Evolutionary conservation across 768 basidiomycete genomes (phyloP).

Genomic region (Cystofilobasidium macerans): DNA sequence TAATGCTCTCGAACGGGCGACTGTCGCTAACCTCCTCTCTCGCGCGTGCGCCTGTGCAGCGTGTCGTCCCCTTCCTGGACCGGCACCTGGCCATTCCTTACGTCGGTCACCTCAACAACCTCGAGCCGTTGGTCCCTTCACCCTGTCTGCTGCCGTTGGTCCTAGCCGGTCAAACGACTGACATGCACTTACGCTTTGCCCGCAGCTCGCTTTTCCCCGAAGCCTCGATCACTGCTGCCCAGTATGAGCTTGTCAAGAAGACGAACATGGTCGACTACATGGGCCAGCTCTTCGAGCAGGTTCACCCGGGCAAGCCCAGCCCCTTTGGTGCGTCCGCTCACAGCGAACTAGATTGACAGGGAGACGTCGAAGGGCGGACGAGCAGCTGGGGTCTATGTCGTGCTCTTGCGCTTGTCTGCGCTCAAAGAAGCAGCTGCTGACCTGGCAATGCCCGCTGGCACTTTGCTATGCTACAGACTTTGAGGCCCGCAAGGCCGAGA

Average conservation of each 20-base stretch:
- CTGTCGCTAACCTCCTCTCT: too few species aligned
- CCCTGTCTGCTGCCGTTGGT: too few species aligned
- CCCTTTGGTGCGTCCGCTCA: slow-evolving; percentile 50
- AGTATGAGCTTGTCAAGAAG: slow-evolving; percentile 92
- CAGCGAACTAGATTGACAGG: not conserved
- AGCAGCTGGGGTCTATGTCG: not conserved
- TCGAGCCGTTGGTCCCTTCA: slow-evolving; percentile 36
- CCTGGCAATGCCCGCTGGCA: too few species aligned
- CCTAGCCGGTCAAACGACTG: too few species aligned
- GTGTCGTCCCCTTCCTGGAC: slow-evolving; percentile 82
- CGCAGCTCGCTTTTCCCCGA: slow-evolving; percentile 51
- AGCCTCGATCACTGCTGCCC: slow-evolving; percentile 71
- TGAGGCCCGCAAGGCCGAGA: slow-evolving; percentile 64
- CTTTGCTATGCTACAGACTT: slow-evolving; percentile 52
- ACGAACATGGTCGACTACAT: slow-evolving; percentile 99
- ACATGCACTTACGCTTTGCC: not conserved
- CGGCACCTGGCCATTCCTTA: slow-evolving; percentile 89
- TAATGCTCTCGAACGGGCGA: not conserved
- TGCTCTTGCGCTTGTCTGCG: slow-evolving; percentile 4
- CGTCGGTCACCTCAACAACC: slow-evolving; percentile 72
- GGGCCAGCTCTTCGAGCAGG: slow-evolving; percentile 62
- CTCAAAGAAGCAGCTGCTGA: not conserved
- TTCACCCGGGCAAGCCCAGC: slow-evolving; percentile 59
- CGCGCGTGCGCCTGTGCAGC: slow-evolving; percentile 40
- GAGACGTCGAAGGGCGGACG: not conserved